Conservation (phyloP, 495 filamentous ascomycete genomes). For the Aspergillus hancockii region DNA sequence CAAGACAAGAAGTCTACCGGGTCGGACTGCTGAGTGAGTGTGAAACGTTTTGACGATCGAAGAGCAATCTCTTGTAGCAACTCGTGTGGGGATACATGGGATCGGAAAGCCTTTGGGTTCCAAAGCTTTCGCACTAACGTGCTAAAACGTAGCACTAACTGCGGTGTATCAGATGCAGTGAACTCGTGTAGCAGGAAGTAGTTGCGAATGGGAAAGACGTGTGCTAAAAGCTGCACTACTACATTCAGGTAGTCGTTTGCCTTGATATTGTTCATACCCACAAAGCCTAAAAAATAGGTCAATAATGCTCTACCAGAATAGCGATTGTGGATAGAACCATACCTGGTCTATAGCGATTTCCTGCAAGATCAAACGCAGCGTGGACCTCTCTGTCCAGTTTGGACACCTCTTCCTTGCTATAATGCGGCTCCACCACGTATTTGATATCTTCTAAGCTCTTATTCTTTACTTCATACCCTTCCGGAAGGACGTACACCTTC, state of each 20-base stretch:
- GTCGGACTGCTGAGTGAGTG: constrained; percentile 87
- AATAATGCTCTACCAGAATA: constrained; percentile 5
- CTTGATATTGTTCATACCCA: constrained; percentile 99
- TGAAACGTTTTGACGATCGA: constrained; percentile 87
- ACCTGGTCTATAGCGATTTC: constrained; percentile 83
- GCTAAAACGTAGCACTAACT: constrained; percentile 74
- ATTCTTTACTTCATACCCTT: constrained; percentile 95
- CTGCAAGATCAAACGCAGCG: constrained; percentile 73
- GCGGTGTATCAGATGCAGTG: constrained; percentile 47
- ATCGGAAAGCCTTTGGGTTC: constrained; percentile 96
- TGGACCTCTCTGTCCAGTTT: constrained; percentile 77
- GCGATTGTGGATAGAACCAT: not conserved
- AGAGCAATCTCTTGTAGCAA: constrained; percentile 92
- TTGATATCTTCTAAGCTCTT: constrained; percentile 98
- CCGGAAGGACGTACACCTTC: constrained; percentile 92
- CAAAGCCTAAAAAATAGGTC: constrained; percentile 61
- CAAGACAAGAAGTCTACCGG: constrained; percentile 95
- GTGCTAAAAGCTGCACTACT: constrained; percentile 87
- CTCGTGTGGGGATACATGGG: constrained; percentile 96
- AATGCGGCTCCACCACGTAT: constrained; percentile 92
- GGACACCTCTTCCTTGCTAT: constrained; percentile 73
- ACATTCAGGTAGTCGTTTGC: constrained; percentile 99
- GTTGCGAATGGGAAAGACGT: constrained; percentile 88
- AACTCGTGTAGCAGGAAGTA: constrained; percentile 81
- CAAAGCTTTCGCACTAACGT: constrained; percentile 95